Evolutionary conservation across 1,284 basidiomycete species (phyloP).

Genomic region (Xerocomus nothofagi): DNA sequence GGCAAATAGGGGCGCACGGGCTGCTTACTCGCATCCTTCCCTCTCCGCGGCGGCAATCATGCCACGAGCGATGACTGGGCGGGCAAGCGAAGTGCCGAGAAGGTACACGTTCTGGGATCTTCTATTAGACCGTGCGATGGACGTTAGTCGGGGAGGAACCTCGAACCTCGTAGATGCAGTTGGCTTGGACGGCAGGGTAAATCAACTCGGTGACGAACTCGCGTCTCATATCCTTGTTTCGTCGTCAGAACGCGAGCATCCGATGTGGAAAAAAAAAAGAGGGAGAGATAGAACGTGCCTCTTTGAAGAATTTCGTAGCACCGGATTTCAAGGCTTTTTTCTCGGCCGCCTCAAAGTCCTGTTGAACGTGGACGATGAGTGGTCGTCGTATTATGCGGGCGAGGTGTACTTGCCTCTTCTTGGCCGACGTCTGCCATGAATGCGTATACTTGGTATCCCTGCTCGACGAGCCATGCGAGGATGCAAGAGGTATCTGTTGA

Average conservation of each 20-base stretch:
- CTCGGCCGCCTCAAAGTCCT: conserved; percentile 95
- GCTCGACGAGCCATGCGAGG: conserved; percentile 95
- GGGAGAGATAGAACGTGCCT: conserved; percentile 46
- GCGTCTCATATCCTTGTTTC: conserved; percentile 82
- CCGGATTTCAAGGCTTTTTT: conserved; percentile 92
- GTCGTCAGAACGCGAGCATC: neutral
- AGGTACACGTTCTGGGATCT: conserved; percentile 87
- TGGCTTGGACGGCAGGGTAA: conserved; percentile 97
- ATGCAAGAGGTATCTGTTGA: conserved; percentile 84
- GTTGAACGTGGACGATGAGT: neutral
- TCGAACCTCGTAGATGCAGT: conserved; percentile 94
- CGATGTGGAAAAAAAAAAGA: neutral
- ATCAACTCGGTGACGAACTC: conserved; percentile 98
- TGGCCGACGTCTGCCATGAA: conserved; percentile 99
- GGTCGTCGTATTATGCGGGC: too few relatives aligned
- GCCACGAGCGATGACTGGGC: conserved; percentile 97
- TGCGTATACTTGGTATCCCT: conserved; percentile 96
- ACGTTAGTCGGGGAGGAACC: neutral
- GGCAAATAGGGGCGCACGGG: neutral
- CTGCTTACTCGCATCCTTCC: conserved; percentile 88
- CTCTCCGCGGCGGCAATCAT: conserved; percentile 94
- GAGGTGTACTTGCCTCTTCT: conserved; percentile 68
- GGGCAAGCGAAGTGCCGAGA: conserved; percentile 95
- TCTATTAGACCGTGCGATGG: conserved; percentile 10
- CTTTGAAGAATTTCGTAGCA: conserved; percentile 93